A percentile compares a stretch with the other conserved stretches of the same genome.
These are phyloP conservation scores for Dactylellina cionopaga DNA, from an alignment of 2,329 filamentous ascomycete genomes.

Conservation along the genomic window DNA sequence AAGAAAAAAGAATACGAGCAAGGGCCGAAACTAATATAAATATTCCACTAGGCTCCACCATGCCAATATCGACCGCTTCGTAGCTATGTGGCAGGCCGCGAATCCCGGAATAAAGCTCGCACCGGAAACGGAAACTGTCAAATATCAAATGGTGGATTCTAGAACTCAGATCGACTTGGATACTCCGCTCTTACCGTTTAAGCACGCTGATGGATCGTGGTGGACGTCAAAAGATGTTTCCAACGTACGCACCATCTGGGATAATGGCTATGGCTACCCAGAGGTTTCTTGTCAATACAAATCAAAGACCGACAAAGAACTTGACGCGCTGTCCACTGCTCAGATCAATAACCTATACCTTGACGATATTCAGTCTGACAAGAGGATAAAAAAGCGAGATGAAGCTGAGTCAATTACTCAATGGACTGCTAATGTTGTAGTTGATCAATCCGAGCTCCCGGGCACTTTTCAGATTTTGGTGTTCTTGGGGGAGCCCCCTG, in stretches of 20 bases:
- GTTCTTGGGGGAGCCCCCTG: slow-evolving; percentile 7
- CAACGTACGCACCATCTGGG: slow-evolving; percentile 46
- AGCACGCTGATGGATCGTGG: slow-evolving; percentile 37
- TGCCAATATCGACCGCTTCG: slow-evolving; percentile 55
- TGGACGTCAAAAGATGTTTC: slow-evolving; percentile 54
- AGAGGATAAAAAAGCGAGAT: neutral
- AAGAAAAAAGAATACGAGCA: neutral
- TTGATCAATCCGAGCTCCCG: slow-evolving; percentile 51
- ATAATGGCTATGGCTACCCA: slow-evolving; percentile 54
- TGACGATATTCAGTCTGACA: neutral
- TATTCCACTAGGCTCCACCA: slow-evolving; percentile 49
- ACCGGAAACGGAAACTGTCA: slow-evolving; percentile 6
- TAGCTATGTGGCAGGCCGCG: slow-evolving; percentile 57
- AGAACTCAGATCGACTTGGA: slow-evolving; percentile 34
- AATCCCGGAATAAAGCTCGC: slow-evolving; percentile 45
- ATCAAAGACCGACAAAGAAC: neutral
- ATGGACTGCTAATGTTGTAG: slow-evolving; percentile 53
- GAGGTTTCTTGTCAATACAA: slow-evolving; percentile 50
- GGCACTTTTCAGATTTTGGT: slow-evolving; percentile 27
- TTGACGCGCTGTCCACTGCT: slow-evolving; percentile 34
- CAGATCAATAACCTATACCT: slow-evolving; percentile 53
- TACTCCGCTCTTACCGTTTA: slow-evolving; percentile 55
- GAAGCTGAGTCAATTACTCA: slow-evolving; percentile 11
- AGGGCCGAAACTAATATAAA: neutral
- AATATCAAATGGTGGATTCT: neutral